Evolutionary conservation across 768 basidiomycete species (phyloP).

Genomic region (Gymnopilus dilepis): DNA sequence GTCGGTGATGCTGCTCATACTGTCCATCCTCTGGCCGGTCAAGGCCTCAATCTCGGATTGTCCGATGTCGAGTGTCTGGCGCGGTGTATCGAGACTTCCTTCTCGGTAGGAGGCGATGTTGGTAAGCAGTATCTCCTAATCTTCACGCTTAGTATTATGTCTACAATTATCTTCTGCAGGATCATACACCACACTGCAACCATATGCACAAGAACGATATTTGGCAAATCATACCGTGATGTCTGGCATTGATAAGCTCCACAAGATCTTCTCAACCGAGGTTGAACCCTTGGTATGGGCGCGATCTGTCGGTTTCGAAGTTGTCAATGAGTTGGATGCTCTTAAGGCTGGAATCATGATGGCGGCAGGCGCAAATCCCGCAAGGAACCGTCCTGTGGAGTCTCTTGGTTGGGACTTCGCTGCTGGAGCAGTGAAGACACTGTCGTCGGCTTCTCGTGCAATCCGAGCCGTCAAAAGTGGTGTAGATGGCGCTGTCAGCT

Average conservation of each 20-base stretch:
- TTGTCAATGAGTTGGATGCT: slow-evolving; percentile 86
- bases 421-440: slow-evolving; percentile 52
- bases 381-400: slow-evolving; percentile 12
- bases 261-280: slow-evolving; percentile 81
- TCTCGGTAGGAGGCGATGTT: slow-evolving; percentile 77
- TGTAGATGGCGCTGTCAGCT: slow-evolving; percentile 32
- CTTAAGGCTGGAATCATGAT: slow-evolving; percentile 88
- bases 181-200: slow-evolving; percentile 72
- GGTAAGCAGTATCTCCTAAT: slow-evolving; percentile 51
- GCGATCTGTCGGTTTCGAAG: slow-evolving; percentile 85
- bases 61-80: slow-evolving; percentile 80
- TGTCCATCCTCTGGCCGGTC: slow-evolving; percentile 93
- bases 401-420: slow-evolving; percentile 39
- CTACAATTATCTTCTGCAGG: slow-evolving; percentile 46
- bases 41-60: slow-evolving; percentile 94
- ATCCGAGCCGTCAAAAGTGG: slow-evolving; percentile 34
- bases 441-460: slow-evolving; percentile 40
- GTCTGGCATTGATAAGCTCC: slow-evolving; percentile 86
- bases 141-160: neutral
- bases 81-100: slow-evolving; percentile 61
- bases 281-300: slow-evolving; percentile 80
- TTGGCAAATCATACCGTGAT: slow-evolving; percentile 86
- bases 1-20: slow-evolving; percentile 97
- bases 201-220: slow-evolving; percentile 85
- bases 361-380: slow-evolving; percentile 59